phyloP scores from a whole-genome alignment of 1,139 yeast genomes.

The Lodderomyces theae region DNA sequence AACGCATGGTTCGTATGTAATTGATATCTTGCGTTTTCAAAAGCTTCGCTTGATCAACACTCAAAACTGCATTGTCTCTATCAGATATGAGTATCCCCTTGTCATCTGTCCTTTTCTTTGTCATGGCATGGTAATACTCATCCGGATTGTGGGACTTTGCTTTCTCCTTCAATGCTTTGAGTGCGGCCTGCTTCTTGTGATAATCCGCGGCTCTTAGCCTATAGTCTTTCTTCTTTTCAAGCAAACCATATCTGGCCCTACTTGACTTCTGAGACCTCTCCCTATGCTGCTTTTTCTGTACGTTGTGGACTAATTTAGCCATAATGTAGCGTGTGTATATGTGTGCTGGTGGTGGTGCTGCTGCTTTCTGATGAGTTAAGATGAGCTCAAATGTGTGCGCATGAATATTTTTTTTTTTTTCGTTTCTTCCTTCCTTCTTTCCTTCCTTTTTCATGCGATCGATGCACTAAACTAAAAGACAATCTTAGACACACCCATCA shows the following conservation, averaged over 20 bases:
- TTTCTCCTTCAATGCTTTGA: conserved; percentile 71
- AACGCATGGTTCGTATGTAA: conserved; percentile 74
- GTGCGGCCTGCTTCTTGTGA: conserved; percentile 83
- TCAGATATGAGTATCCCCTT: conserved; percentile 66
- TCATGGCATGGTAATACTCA: conserved; percentile 95
- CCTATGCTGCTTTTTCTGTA: conserved; percentile 92
- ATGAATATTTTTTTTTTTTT: neutral
- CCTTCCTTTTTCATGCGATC: no score
- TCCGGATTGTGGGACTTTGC: conserved; percentile 84
- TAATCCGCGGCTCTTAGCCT: conserved; percentile 82
- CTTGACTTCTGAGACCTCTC: conserved; percentile 85
- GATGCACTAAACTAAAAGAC: no score
- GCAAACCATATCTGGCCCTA: conserved; percentile 72
- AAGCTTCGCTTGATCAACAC: conserved; percentile 74
- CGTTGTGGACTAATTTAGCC: conserved; percentile 82
- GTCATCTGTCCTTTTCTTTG: conserved; percentile 60
- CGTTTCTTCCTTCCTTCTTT: neutral
- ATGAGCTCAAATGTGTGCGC: neutral
- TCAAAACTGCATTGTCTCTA: conserved; percentile 61
- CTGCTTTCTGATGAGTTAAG: neutral
- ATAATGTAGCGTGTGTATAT: conserved; percentile 28
- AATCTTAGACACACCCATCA: no score
- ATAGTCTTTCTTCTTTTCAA: conserved; percentile 95
- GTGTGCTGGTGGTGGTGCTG: no score
- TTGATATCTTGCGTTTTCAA: conserved; percentile 88